Base-by-base conservation (phyloP, 2,329 filamentous ascomycete species). In the Calcarisporium arbuscula region DNA sequence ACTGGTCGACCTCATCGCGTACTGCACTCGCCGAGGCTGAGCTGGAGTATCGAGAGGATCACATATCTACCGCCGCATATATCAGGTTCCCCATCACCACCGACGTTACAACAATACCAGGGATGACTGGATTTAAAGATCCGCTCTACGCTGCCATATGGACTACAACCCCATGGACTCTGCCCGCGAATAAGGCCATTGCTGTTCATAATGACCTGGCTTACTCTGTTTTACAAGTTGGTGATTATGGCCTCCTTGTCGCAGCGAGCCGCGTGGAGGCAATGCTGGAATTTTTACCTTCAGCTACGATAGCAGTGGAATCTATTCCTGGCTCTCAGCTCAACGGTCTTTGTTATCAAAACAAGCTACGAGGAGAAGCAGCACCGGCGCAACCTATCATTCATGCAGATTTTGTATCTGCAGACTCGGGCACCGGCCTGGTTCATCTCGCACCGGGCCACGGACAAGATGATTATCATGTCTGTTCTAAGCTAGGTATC, bases 161-260 rank as follows among this genome's bases (percentile, higher is more conserved):
- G 92, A 98, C 92, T 3, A 98, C 92, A 0, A 98, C 92, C 1
- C 92, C 92, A 0, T 98, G 92, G 92, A 98, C 92, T 0, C 67
- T 98, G 5, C 90, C 92, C 1, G 89, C 90, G 3, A 98, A 98
- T 56, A 79, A 78, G 53, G 89, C 86, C 1, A 88, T 98, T 54
- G 89, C 87, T 3, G 72, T 96, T 22, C 79, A 87, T 48, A 65
- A 74, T 6, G 77, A 85, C 25, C 62, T 96, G 41, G 66, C 77
- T 28, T 98, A 96, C 55, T 68, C 70, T 5, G 59, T 94, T 15
- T 64, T 94, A 23, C 64, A 70, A 35, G 65, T 73, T 2, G 65
- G 66, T 1, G 56, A 56, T 0, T 68, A 79, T 44, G 77, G 78
- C 14, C 65, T 90, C 3, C 58, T 96, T 4, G 69, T 95, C 30